A percentile compares a stretch with the other conserved stretches of the same genome.
Conservation (phyloP, 305 asterid species). For the Plantago lanceolata region DNA sequence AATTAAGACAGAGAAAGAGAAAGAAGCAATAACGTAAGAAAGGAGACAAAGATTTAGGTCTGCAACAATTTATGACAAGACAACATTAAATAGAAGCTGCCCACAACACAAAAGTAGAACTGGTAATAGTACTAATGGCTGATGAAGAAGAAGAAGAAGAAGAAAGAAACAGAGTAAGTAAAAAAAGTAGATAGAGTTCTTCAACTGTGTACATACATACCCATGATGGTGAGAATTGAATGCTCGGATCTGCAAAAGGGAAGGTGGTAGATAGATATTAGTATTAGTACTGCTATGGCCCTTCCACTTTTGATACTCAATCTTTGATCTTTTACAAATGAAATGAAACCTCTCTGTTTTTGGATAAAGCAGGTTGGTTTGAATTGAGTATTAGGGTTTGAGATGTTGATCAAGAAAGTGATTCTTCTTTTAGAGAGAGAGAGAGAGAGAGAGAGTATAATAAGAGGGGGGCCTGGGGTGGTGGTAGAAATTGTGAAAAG, state of each 20-base stretch:
- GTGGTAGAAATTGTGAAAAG: neutral
- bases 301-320: neutral
- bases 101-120: neutral
- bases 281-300: neutral
- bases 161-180: constrained; percentile 3
- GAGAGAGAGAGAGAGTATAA: too few relatives aligned
- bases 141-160: neutral
- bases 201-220: neutral
- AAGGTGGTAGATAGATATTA: neutral
- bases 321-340: neutral
- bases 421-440: neutral
- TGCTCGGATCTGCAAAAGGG: constrained; percentile 10
- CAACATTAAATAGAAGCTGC: constrained; percentile 1
- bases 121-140: neutral
- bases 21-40: too few relatives aligned
- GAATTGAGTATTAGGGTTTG: constrained; percentile 4
- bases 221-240: constrained; percentile 11
- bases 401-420: neutral
- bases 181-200: neutral
- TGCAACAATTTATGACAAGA: neutral
- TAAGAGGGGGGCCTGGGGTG: neutral
- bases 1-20: too few relatives aligned
- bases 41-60: neutral
- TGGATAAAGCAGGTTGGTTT: too few relatives aligned
- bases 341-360: neutral